Base-by-base conservation (phyloP, 2,329 filamentous ascomycete genomes). In the Karstenula rhodostoma region DNA sequence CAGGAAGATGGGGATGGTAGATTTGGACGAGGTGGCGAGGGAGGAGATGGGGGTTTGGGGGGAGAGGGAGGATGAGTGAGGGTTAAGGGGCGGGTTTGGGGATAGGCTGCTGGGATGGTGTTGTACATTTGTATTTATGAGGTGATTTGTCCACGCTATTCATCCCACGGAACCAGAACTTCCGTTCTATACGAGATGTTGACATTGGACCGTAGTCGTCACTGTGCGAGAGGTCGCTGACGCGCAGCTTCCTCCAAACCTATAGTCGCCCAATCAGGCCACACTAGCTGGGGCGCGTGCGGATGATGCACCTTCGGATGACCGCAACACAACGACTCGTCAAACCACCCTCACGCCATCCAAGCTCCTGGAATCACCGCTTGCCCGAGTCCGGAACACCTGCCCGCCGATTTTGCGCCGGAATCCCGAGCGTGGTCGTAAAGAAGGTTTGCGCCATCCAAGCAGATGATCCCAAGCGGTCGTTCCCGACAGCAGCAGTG, bases 41-140 rank as follows among this genome's bases (percentile, higher is more conserved):
- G 73, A 77, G 58, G 75, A 77, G 67, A 72, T 70, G 57, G 74
- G 73, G 29, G 75, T 76, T 56, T 77, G 75, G 75, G 73, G 73
- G 2, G 71, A 74, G 37, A 63, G 67, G 27, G 72, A 73, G 50
- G 72, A 43, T 2, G 52, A 46, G 22, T 50, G 29, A 35, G 9
- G 17, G 19, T 3, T 35, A 40, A 17, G 12, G 8, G 15, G 15
- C 35, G n/a, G n/a, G 17, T 17, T 12, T 40, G 35, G 27, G 27
- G 27, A 29, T 4, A 4, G 27, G 27, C 4, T 4, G 8, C 27
- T 29, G 27, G 8, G 29, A 32, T 32, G 29, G 4, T 10, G 4
- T 32, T 32, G 8, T 10, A 9, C 29, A 32, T 32, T 5, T 9
- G 29, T 2, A 32, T 32, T 6, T 10, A 32, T 32, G 7, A 32